Conservation (phyloP, 805 yeast genomes). For the Scheffersomyces coipomensis region DNA sequence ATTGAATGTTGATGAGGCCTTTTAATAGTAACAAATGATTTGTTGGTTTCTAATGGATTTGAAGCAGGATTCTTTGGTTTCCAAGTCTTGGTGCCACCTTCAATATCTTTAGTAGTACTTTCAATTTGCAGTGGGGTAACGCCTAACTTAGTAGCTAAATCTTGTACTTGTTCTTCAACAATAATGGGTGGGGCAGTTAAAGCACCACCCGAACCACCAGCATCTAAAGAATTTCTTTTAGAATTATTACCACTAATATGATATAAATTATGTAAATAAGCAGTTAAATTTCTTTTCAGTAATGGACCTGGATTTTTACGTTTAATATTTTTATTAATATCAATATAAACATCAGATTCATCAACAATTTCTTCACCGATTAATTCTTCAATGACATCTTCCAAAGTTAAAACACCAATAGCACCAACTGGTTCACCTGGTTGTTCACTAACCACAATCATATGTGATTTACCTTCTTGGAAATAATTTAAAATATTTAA, state of each 20-base stretch:
- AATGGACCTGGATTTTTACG: conserved; percentile 75
- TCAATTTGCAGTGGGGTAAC: neutral
- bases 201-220: neutral
- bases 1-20: conserved; percentile 39
- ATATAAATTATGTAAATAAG: conserved; percentile 65
- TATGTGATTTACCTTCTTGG: conserved; percentile 97
- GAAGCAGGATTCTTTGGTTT: conserved; percentile 67
- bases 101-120: conserved; percentile 3
- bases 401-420: conserved; percentile 86
- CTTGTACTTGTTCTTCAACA: neutral
- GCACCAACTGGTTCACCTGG: conserved; percentile 89
- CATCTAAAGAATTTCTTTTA: conserved; percentile 44
- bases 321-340: conserved; percentile 84
- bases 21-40: conserved; percentile 67
- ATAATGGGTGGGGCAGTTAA: neutral
- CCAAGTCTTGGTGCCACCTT: conserved; percentile 23
- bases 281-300: conserved; percentile 64
- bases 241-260: conserved; percentile 24
- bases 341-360: conserved; percentile 91
- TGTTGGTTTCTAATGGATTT: conserved; percentile 66
- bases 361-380: conserved; percentile 98
- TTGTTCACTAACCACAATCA: conserved; percentile 84
- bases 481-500: conserved; percentile 90
- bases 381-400: conserved; percentile 96
- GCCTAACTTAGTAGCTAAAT: conserved; percentile 1